phyloP scores from a whole-genome alignment of 164 flowering plant genomes.

The Liquidambar formosana region DNA sequence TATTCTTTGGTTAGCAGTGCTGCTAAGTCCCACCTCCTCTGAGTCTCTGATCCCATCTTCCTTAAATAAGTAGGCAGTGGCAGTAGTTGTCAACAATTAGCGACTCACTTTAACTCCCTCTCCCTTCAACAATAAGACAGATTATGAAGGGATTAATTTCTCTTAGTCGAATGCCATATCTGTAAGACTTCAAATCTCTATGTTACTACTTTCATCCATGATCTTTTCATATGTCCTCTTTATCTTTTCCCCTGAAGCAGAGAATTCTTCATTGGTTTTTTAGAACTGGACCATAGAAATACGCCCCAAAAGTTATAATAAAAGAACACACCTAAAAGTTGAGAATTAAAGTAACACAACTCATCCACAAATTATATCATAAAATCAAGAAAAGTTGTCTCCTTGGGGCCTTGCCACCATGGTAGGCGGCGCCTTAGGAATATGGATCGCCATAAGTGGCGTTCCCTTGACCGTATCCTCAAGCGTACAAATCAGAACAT shows the following conservation, averaged over 20 bases:
- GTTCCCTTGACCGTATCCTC: conserved; percentile 46
- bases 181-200: not conserved
- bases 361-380: too few species aligned
- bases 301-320: too few species aligned
- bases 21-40: not conserved
- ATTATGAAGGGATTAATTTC: not conserved
- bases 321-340: too few species aligned
- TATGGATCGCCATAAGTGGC: conserved; percentile 73
- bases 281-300: too few species aligned
- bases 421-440: conserved; percentile 41
- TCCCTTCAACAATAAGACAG: too few species aligned
- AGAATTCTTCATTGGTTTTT: too few species aligned
- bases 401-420: conserved; percentile 77
- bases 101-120: too few species aligned
- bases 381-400: conserved; percentile 17
- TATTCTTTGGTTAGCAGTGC: not conserved
- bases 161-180: not conserved
- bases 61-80: too few species aligned
- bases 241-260: too few species aligned
- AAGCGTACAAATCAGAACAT: conserved; percentile 48
- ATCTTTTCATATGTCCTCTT: not conserved
- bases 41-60: not conserved
- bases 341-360: too few species aligned
- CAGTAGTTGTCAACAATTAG: too few species aligned
- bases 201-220: too few species aligned